phyloP scores from a whole-genome alignment of 164 flowering plant genomes.

The Saururus chinensis region DNA sequence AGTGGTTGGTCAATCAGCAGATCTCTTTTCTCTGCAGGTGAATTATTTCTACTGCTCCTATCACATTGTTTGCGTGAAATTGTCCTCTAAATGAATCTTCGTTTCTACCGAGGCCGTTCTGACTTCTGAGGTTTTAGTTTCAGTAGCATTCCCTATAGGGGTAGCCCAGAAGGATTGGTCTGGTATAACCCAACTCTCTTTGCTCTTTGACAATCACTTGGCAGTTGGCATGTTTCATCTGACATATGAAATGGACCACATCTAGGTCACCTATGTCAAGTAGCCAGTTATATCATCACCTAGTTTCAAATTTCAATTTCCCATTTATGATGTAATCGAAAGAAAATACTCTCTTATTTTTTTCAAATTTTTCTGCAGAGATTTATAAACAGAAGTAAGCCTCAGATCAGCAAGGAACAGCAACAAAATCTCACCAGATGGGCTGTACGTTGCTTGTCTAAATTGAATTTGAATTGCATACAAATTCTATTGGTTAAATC shows the following conservation, averaged over 20 bases:
- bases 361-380: slow-evolving; percentile 30
- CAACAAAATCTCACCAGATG: slow-evolving; percentile 96
- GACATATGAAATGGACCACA: background rate
- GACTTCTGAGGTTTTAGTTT: too few species aligned
- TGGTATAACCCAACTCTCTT: too few species aligned
- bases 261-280: background rate
- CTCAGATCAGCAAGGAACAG: slow-evolving; percentile 72
- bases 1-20: slow-evolving; percentile 95
- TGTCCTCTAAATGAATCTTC: too few species aligned
- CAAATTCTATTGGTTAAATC: background rate
- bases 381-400: slow-evolving; percentile 82
- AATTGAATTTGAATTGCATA: background rate
- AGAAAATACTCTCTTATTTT: background rate
- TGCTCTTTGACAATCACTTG: too few species aligned
- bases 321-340: background rate
- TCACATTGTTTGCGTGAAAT: background rate
- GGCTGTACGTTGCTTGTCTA: slow-evolving; percentile 60
- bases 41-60: background rate
- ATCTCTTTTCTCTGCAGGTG: slow-evolving; percentile 96
- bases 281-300: background rate
- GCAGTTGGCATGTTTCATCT: background rate
- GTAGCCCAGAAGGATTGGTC: too few species aligned
- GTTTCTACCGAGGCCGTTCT: too few species aligned
- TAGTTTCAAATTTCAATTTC: background rate
- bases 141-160: too few species aligned